Conservation (phyloP, 1,284 basidiomycete species). For the Ganoderma multipileum region DNA sequence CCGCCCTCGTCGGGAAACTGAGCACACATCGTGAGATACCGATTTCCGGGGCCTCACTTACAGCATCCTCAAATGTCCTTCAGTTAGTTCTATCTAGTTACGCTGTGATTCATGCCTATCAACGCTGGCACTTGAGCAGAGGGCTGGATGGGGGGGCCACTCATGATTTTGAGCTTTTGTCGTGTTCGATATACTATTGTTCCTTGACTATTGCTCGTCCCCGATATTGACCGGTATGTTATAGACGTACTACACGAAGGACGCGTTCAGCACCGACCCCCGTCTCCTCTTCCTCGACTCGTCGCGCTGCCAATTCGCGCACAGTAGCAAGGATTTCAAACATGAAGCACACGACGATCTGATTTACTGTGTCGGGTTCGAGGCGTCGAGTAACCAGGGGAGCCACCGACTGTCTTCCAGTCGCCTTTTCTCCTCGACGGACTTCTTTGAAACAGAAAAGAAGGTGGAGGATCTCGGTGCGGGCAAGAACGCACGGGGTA, state of each 20-base stretch:
- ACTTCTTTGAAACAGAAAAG: conserved; percentile 77
- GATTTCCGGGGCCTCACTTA: too few relatives aligned
- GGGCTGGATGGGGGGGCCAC: too few relatives aligned
- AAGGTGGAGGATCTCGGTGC: conserved; percentile 85
- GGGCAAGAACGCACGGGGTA: conserved; percentile 82
- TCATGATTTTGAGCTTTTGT: too few relatives aligned
- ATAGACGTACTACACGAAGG: conserved; percentile 86
- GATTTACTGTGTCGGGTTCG: conserved; percentile 89
- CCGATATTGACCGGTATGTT: neutral
- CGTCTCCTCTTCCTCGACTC: conserved; percentile 72
- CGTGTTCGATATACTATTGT: too few relatives aligned
- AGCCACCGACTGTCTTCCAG: conserved; percentile 67
- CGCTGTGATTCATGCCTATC: too few relatives aligned
- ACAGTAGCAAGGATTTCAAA: conserved; percentile 80
- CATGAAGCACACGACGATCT: conserved; percentile 75
- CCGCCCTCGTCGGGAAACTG: too few relatives aligned
- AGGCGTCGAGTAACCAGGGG: conserved; percentile 57
- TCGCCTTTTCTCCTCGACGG: conserved; percentile 80
- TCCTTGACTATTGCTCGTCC: too few relatives aligned
- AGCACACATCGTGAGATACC: too few relatives aligned
- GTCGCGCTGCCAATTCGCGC: conserved; percentile 85
- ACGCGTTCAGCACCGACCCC: conserved; percentile 74
- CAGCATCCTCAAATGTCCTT: too few relatives aligned
- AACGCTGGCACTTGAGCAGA: too few relatives aligned
- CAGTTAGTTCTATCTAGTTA: too few relatives aligned